Conservation (phyloP, 495 filamentous ascomycete species). For the Halenospora varia region DNA sequence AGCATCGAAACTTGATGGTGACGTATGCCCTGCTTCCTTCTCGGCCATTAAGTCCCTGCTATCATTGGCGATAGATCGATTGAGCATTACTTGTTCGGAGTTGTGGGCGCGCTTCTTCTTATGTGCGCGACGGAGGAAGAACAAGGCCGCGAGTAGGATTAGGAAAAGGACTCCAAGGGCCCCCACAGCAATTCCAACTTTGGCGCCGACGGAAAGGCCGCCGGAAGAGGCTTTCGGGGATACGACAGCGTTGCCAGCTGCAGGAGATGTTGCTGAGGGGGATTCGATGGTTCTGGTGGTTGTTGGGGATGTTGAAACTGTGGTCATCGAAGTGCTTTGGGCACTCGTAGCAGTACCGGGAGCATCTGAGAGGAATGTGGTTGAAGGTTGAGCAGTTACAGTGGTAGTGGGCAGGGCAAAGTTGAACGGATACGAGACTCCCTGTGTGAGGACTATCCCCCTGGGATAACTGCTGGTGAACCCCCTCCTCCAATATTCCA, state of each 20-base stretch:
- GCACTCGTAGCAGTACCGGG: too few species aligned
- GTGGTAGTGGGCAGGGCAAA: too few species aligned
- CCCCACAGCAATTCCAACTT: constrained; percentile 20
- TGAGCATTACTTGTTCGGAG: constrained; percentile 14
- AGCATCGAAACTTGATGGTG: neutral
- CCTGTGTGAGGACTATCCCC: too few species aligned
- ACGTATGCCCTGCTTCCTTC: constrained; percentile 17
- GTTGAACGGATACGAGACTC: too few species aligned
- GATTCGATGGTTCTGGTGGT: neutral
- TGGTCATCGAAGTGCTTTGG: too few species aligned
- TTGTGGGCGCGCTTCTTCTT: constrained; percentile 1
- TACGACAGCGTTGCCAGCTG: neutral
- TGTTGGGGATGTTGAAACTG: neutral
- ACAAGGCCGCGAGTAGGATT: constrained; percentile 7
- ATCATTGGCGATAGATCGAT: constrained; percentile 7
- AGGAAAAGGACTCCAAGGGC: constrained; percentile 6
- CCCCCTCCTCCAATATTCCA: too few species aligned
- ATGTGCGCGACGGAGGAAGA: constrained; percentile 16
- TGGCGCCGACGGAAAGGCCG: constrained; percentile 17
- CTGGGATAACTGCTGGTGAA: too few species aligned
- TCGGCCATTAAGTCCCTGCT: constrained; percentile 12
- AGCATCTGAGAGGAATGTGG: too few species aligned
- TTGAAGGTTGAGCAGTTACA: too few species aligned
- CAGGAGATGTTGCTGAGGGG: neutral
- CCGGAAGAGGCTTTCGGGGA: neutral